Percentiles rank a stretch among this genome's conserved stretches.
phyloP scores from a whole-genome alignment of 2,329 filamentous ascomycete genomes.

The Ascochyta viciae-villosae region DNA sequence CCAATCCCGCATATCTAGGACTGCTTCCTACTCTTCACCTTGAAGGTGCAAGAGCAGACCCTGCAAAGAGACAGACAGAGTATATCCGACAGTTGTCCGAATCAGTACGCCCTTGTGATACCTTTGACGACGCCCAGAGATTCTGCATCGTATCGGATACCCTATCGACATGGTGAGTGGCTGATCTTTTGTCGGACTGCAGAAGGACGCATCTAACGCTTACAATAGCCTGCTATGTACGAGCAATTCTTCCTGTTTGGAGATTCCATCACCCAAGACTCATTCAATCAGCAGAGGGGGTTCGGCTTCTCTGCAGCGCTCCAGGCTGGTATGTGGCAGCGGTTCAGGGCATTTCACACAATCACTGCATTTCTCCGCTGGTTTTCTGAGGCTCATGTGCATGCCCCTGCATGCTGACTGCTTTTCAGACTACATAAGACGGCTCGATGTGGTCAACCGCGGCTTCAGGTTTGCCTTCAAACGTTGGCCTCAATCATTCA shows the following conservation, averaged over 20 bases:
- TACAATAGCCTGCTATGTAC: constrained; percentile 38
- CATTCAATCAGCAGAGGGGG: constrained; percentile 66
- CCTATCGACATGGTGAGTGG: constrained; percentile 19
- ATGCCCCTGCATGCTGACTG: constrained; percentile 15
- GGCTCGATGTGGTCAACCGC: constrained; percentile 85
- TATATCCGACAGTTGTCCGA: constrained; percentile 9
- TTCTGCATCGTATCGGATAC: not conserved
- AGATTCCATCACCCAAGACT: constrained; percentile 83
- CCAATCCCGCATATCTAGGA: not conserved
- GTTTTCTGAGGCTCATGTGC: constrained; percentile 2
- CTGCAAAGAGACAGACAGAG: not conserved
- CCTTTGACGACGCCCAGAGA: constrained; percentile 19
- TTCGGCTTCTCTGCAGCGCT: constrained; percentile 79
- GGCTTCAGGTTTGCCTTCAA: constrained; percentile 67
- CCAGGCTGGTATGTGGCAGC: constrained; percentile 65
- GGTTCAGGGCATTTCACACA: not conserved
- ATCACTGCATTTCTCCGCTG: not conserved
- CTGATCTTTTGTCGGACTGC: not conserved
- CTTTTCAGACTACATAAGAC: constrained; percentile 71
- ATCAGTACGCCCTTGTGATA: constrained; percentile 14
- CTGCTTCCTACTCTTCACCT: not conserved
- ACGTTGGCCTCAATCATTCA: not conserved
- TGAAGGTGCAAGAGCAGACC: not conserved
- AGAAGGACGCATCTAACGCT: not conserved
- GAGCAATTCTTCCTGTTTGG: constrained; percentile 76